Conservation (phyloP, 352 stramenopile genomes). For the Globisporangium lucens region DNA sequence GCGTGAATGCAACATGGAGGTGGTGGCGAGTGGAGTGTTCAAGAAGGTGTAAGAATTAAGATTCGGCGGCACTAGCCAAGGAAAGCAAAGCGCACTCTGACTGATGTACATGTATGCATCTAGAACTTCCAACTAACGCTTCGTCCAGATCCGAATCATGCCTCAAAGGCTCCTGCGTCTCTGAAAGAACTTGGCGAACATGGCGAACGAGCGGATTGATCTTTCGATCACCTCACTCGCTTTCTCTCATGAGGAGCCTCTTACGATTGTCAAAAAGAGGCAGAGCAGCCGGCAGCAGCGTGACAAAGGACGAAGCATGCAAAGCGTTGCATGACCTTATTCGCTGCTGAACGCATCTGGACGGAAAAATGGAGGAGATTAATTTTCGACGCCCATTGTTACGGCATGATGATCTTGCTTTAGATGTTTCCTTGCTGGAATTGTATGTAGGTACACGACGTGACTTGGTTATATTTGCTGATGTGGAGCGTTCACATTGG, state of each 20-base stretch:
- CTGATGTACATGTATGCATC: not conserved
- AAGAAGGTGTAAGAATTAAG: not conserved
- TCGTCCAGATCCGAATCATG: too few species aligned
- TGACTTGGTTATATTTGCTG: too few species aligned
- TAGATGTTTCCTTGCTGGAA: too few species aligned
- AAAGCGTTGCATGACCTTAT: not conserved
- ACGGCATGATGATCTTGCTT: too few species aligned
- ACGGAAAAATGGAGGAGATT: not conserved
- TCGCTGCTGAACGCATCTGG: not conserved
- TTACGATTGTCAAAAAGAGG: conserved; percentile 2
- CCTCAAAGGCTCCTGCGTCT: not conserved
- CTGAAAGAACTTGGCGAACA: not conserved
- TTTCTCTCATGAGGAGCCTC: not conserved
- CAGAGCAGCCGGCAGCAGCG: not conserved
- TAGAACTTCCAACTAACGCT: not conserved
- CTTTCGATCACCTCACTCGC: not conserved
- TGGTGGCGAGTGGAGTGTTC: not conserved
- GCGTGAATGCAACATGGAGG: not conserved
- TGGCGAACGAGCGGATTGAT: not conserved
- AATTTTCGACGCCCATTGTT: not conserved
- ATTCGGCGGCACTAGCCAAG: not conserved
- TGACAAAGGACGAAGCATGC: not conserved
- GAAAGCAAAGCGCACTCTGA: not conserved
- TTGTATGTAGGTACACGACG: too few species aligned
- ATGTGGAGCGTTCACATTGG: too few species aligned